Conservation (phyloP, 192 early-diverging fungal species). For the Coemansia sp. region DNA sequence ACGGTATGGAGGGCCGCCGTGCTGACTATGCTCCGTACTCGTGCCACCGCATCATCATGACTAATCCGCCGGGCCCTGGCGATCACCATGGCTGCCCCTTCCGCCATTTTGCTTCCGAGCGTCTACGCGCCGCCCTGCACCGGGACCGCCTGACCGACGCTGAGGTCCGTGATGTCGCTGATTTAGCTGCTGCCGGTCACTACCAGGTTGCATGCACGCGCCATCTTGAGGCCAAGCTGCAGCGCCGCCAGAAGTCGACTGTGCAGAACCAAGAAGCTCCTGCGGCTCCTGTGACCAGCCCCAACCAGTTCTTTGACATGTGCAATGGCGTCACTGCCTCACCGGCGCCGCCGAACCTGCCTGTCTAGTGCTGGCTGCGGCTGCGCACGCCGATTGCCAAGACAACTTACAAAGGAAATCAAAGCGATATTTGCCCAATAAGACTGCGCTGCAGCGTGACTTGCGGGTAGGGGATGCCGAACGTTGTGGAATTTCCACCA, state of each 20-base stretch:
- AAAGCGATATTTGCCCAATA: not conserved
- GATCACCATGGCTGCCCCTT: conserved; percentile 98
- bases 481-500: not conserved
- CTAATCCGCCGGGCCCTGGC: conserved; percentile 71
- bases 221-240: conserved; percentile 74
- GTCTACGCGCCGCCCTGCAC: conserved; percentile 62
- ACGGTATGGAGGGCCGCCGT: conserved; percentile 91
- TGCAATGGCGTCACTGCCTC: conserved; percentile 27
- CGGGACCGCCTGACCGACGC: conserved; percentile 60
- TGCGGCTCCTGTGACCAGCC: conserved; percentile 80
- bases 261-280: conserved; percentile 11
- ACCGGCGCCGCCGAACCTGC: not conserved
- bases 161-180: conserved; percentile 64
- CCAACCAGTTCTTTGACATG: conserved; percentile 91
- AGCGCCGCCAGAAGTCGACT: conserved; percentile 16
- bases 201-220: conserved; percentile 93
- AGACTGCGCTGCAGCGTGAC: conserved; percentile 2
- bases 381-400: not conserved
- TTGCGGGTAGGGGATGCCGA: conserved; percentile 2
- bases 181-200: conserved; percentile 69
- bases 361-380: not conserved
- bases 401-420: not conserved
- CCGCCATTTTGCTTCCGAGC: conserved; percentile 70
- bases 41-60: conserved; percentile 85
- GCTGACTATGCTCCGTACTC: conserved; percentile 75